A percentile compares a stretch with the other conserved stretches of the same genome.
Evolutionary conservation across 1,139 yeast genomes (phyloP).

Genomic region (Eremothecium coryli): DNA sequence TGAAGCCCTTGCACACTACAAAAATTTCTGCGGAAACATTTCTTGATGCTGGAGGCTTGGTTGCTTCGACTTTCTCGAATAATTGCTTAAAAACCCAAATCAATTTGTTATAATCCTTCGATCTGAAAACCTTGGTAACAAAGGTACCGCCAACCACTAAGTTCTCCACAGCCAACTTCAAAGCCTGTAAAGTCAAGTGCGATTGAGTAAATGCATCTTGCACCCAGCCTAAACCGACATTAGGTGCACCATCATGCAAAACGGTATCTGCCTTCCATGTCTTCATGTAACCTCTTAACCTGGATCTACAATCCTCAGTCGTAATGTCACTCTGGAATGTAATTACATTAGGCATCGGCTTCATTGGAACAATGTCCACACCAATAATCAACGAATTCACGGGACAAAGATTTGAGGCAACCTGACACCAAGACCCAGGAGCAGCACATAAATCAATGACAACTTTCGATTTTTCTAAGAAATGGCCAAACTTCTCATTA

Average conservation of each 20-base stretch:
- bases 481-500: constrained; percentile 93
- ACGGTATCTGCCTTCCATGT: constrained; percentile 99
- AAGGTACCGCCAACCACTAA: constrained; percentile 90
- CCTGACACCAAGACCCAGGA: constrained; percentile 99
- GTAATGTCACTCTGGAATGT: constrained; percentile 96
- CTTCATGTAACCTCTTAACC: constrained; percentile 88
- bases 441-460: constrained; percentile 98
- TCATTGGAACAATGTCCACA: constrained; percentile 95
- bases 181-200: constrained; percentile 85
- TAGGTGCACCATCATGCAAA: constrained; percentile 99
- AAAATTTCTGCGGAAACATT: constrained; percentile 98
- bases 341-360: constrained; percentile 85
- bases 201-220: constrained; percentile 99
- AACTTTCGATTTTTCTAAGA: constrained; percentile 90
- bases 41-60: constrained; percentile 98
- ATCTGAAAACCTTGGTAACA: constrained; percentile 92
- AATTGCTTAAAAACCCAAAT: constrained; percentile 96
- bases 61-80: constrained; percentile 93
- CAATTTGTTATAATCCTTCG: constrained; percentile 92
- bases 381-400: constrained; percentile 89
- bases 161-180: constrained; percentile 92
- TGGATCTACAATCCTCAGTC: constrained; percentile 94
- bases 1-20: constrained; percentile 91
- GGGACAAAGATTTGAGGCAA: constrained; percentile 89
- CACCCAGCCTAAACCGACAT: constrained; percentile 98